Percentiles rank a stretch among this genome's conserved stretches.
Conservation (phyloP, 2,329 filamentous ascomycete genomes). For the Fusarium foetens region DNA sequence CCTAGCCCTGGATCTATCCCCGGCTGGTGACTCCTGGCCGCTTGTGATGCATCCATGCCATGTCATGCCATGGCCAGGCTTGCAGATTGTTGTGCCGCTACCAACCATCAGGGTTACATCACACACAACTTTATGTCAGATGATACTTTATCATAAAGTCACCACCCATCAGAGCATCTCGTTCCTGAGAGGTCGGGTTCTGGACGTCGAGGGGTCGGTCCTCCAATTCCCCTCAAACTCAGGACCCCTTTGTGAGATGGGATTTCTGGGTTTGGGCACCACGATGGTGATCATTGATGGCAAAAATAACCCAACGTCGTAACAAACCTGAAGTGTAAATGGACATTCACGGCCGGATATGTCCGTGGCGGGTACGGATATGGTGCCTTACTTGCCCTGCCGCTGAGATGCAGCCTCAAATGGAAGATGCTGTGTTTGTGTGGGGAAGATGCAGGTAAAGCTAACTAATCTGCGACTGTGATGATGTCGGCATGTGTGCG, state of each 20-base stretch:
- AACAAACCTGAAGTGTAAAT: neutral
- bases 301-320: neutral
- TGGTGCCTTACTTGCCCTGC: slow-evolving; percentile 8
- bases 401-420: slow-evolving; percentile 34
- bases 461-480: slow-evolving; percentile 4
- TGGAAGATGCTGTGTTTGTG: slow-evolving; percentile 9
- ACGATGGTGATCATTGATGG: neutral
- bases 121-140: slow-evolving; percentile 4
- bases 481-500: slow-evolving; percentile 32
- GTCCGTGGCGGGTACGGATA: slow-evolving; percentile 22
- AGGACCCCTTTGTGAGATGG: slow-evolving; percentile 36
- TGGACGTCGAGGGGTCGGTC: slow-evolving; percentile 36
- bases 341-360: slow-evolving; percentile 10
- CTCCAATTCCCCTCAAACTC: slow-evolving; percentile 44
- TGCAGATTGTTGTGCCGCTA: slow-evolving; percentile 24
- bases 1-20: slow-evolving; percentile 11
- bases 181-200: slow-evolving; percentile 26
- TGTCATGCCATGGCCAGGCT: slow-evolving; percentile 28
- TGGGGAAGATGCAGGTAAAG: slow-evolving; percentile 34
- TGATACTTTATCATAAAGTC: slow-evolving; percentile 28
- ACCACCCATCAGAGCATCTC: slow-evolving; percentile 19
- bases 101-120: slow-evolving; percentile 26
- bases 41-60: slow-evolving; percentile 16
- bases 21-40: slow-evolving; percentile 28
- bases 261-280: slow-evolving; percentile 11